phyloP scores from a whole-genome alignment of 2,329 filamentous ascomycete species.

The Sporothrix brunneoviolacea region DNA sequence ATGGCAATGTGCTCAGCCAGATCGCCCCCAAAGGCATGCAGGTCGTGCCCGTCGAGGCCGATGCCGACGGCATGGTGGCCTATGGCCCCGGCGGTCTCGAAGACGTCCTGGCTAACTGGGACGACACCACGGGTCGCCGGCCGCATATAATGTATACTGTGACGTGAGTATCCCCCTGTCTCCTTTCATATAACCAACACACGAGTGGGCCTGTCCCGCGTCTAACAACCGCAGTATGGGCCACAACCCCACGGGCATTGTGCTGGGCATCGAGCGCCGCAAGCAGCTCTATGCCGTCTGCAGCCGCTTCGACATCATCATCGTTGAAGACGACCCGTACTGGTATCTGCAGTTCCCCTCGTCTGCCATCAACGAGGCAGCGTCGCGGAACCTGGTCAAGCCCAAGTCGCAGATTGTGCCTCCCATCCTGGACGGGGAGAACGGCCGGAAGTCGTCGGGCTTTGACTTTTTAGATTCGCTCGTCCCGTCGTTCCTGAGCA shows the following conservation, averaged over 20 bases:
- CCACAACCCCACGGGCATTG: conserved; percentile 79
- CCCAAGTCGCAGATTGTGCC: conserved; percentile 23
- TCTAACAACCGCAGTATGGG: conserved; percentile 53
- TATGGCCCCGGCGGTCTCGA: conserved; percentile 65
- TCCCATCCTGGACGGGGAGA: conserved; percentile 12
- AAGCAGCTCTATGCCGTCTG: conserved; percentile 75
- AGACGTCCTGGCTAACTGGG: conserved; percentile 78
- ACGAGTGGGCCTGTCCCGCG: too few relatives aligned
- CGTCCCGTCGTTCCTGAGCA: conserved; percentile 70
- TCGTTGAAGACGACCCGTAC: conserved; percentile 91
- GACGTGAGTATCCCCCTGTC: conserved; percentile 56
- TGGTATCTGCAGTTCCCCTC: conserved; percentile 90
- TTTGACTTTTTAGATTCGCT: conserved; percentile 77
- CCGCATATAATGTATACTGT: conserved; percentile 88
- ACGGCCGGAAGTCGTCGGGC: conserved; percentile 44
- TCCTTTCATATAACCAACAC: too few relatives aligned
- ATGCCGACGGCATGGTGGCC: conserved; percentile 72
- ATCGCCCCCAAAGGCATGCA: conserved; percentile 63
- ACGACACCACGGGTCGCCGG: conserved; percentile 62
- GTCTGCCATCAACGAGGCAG: conserved; percentile 47
- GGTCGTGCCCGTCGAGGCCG: conserved; percentile 66
- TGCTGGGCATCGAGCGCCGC: conserved; percentile 65
- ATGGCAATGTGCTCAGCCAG: conserved; percentile 67
- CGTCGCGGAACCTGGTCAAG: conserved; percentile 35
- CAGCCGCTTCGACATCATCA: conserved; percentile 79